These are phyloP conservation scores for Stenogyne calaminthoides DNA, from an alignment of 305 asterid species.

Conservation along the genomic window DNA sequence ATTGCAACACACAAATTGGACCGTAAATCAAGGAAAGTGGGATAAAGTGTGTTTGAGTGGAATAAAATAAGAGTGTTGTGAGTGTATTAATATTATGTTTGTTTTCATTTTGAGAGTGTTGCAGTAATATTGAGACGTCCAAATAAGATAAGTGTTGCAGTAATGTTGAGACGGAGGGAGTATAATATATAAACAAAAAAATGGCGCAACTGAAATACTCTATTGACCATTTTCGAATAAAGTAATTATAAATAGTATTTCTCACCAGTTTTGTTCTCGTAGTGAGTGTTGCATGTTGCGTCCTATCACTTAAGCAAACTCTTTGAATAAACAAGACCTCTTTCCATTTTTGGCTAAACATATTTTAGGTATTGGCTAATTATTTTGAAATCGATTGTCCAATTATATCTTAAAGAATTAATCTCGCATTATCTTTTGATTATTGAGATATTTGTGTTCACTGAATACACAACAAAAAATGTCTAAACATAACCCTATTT, in stretches of 20 bases:
- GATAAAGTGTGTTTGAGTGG: too few relatives aligned
- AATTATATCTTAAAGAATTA: conserved; percentile 5
- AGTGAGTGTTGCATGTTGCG: neutral
- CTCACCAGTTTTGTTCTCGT: neutral
- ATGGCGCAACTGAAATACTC: too few relatives aligned
- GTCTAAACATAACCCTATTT: neutral
- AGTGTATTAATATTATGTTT: too few relatives aligned
- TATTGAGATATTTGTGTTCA: conserved; percentile 32
- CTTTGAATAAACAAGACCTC: neutral
- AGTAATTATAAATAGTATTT: neutral
- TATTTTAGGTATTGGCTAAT: conserved; percentile 28
- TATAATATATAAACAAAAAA: too few relatives aligned
- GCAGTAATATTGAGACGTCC: too few relatives aligned
- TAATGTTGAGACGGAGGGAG: too few relatives aligned
- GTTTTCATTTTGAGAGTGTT: too few relatives aligned
- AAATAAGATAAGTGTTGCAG: too few relatives aligned
- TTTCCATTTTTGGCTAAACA: conserved; percentile 36
- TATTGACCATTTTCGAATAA: neutral
- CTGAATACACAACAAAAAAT: conserved; percentile 32
- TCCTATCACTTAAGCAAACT: neutral
- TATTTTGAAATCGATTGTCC: neutral
- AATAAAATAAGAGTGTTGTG: too few relatives aligned
- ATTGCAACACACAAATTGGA: too few relatives aligned
- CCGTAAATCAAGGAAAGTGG: too few relatives aligned
- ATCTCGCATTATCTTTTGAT: neutral